Conservation (phyloP, 495 filamentous ascomycete genomes). For the Pyronema omphalodes region DNA sequence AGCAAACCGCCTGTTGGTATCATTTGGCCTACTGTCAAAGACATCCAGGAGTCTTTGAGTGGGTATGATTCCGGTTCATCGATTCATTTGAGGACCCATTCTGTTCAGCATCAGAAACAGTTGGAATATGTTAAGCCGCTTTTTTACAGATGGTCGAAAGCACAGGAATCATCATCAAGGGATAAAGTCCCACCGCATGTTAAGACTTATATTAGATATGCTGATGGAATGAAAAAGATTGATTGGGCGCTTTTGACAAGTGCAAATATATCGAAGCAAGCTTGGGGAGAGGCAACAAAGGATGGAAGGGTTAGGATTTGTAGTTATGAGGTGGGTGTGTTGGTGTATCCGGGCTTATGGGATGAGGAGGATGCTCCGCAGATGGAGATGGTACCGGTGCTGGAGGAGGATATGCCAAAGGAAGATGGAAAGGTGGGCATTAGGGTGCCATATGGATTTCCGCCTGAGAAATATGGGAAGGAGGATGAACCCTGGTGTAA, state of each 20-base stretch:
- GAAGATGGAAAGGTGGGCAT: conserved; percentile 31
- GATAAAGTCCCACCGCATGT: conserved; percentile 77
- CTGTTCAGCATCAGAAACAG: conserved; percentile 50
- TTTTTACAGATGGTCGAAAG: conserved; percentile 28
- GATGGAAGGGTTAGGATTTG: conserved; percentile 45
- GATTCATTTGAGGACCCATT: conserved; percentile 65
- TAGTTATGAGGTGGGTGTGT: conserved; percentile 72
- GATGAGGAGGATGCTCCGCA: conserved; percentile 17
- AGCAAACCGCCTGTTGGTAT: conserved; percentile 35
- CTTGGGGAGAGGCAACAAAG: conserved; percentile 55
- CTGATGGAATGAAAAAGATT: conserved; percentile 29
- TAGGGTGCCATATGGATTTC: conserved; percentile 70
- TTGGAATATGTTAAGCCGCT: conserved; percentile 52
- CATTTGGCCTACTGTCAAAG: conserved; percentile 61
- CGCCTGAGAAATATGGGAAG: conserved; percentile 42
- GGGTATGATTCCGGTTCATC: conserved; percentile 62
- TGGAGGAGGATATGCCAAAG: conserved; percentile 27
- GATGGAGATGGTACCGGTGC: conserved; percentile 48
- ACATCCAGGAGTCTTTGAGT: conserved; percentile 61
- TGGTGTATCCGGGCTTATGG: conserved; percentile 66
- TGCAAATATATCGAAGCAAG: conserved; percentile 75
- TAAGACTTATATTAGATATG: conserved; percentile 68
- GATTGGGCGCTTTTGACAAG: conserved; percentile 80
- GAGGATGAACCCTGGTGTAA: conserved; percentile 66
- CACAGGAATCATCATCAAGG: conserved; percentile 32